These are phyloP conservation scores for Chenopodium quinoa DNA, from an alignment of 148 eudicot genomes.

Conservation along the genomic window DNA sequence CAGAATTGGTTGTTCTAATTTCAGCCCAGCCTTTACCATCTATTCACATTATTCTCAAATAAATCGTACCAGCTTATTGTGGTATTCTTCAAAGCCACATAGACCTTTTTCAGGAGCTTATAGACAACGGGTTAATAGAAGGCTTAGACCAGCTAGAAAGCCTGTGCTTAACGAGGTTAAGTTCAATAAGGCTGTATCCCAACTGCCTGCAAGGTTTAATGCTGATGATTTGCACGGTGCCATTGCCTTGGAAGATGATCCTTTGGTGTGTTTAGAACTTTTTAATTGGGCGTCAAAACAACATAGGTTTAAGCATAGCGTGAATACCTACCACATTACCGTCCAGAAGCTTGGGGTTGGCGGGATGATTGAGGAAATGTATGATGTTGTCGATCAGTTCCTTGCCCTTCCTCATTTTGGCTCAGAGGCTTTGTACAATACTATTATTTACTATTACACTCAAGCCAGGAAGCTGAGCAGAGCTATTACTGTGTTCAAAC, in stretches of 20 bases:
- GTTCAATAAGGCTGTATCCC: conserved; percentile 45
- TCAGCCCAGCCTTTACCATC: background rate
- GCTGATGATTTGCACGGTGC: conserved; percentile 58
- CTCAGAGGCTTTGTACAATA: conserved; percentile 65
- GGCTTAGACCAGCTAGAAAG: conserved; percentile 42
- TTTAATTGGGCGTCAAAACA: conserved; percentile 71
- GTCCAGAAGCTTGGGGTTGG: conserved; percentile 75
- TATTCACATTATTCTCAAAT: background rate
- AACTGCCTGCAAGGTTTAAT: conserved; percentile 72
- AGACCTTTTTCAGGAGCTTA: conserved; percentile 41
- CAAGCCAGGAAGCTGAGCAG: conserved; percentile 66
- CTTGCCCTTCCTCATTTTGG: conserved; percentile 61
- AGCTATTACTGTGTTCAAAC: conserved; percentile 66
- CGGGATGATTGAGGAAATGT: conserved; percentile 73
- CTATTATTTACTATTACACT: conserved; percentile 68
- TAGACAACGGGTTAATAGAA: conserved; percentile 46
- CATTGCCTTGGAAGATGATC: conserved; percentile 48
- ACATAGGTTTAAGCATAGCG: conserved; percentile 63
- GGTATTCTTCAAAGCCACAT: conserved; percentile 30
- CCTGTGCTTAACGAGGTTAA: conserved; percentile 55
- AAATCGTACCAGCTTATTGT: conserved; percentile 2
- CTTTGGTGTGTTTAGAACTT: conserved; percentile 70
- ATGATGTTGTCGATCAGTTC: conserved; percentile 60
- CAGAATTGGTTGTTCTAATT: background rate
- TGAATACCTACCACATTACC: conserved; percentile 52